Evolutionary conservation across 2,329 filamentous ascomycete genomes (phyloP).

Genomic region (Diaporthe vaccinii): DNA sequence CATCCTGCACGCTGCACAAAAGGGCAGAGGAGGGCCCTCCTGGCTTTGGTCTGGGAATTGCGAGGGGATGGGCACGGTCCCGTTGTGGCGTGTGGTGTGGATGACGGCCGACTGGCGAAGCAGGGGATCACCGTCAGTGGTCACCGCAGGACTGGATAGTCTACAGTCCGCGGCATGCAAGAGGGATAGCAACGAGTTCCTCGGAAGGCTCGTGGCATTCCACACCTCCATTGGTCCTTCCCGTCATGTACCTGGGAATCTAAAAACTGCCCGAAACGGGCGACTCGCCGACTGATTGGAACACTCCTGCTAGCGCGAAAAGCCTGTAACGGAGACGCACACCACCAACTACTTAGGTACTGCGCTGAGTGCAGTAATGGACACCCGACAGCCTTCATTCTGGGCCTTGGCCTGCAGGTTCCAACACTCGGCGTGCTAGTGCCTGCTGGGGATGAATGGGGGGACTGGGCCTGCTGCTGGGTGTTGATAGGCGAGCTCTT

Average conservation of each 20-base stretch:
- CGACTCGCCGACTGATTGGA: conserved; percentile 7
- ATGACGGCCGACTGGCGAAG: conserved; percentile 29
- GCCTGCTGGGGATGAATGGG: neutral
- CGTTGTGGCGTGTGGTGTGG: conserved; percentile 30
- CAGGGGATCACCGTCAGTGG: conserved; percentile 14
- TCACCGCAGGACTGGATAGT: neutral
- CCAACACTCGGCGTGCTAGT: conserved; percentile 31
- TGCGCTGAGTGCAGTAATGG: neutral
- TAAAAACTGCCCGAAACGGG: conserved; percentile 17
- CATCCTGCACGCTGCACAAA: conserved; percentile 1
- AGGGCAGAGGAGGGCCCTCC: neutral
- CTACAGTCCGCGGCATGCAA: neutral
- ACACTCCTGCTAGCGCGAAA: neutral
- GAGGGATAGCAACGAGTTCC: neutral
- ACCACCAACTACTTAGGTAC: neutral
- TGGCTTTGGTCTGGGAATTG: conserved; percentile 18
- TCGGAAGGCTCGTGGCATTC: conserved; percentile 12
- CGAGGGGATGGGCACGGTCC: conserved; percentile 18
- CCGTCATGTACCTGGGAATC: neutral
- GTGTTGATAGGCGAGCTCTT: conserved; percentile 15
- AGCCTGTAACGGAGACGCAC: conserved; percentile 5
- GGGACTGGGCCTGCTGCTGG: neutral
- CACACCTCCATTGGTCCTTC: conserved; percentile 5
- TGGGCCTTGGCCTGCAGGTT: conserved; percentile 30
- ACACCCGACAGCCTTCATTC: neutral